phyloP scores from a whole-genome alignment of 306 rosid species.

The Oemleria cerasiformis region DNA sequence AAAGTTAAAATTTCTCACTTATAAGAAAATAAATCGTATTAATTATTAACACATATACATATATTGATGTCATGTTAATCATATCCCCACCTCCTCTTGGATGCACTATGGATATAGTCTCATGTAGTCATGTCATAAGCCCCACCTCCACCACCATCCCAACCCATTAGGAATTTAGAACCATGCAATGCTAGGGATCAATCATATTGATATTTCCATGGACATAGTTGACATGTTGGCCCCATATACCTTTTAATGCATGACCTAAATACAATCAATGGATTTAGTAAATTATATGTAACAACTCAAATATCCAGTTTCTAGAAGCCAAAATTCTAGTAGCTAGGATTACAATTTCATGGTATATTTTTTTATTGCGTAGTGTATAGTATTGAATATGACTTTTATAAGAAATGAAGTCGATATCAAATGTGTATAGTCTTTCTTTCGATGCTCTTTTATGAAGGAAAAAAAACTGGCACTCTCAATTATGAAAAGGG shows the following conservation, averaged over 20 bases:
- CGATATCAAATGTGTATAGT: no score
- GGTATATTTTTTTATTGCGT: no score
- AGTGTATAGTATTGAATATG: no score
- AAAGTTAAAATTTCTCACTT: no score
- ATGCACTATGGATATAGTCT: not conserved
- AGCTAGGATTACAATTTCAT: no score
- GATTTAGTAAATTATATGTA: not conserved
- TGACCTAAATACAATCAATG: not conserved
- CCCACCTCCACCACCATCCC: conserved; percentile 38
- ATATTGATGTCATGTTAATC: not conserved
- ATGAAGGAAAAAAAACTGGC: no score
- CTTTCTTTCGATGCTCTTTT: no score
- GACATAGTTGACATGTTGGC: conserved; percentile 1
- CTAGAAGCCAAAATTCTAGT: not conserved
- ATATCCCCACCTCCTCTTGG: conserved; percentile 30
- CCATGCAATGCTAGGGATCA: conserved; percentile 21
- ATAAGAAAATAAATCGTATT: no score
- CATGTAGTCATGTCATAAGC: not conserved
- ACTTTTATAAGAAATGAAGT: no score
- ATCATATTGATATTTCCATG: not conserved
- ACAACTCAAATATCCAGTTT: not conserved
- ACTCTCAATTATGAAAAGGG: no score
- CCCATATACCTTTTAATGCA: conserved; percentile 17
- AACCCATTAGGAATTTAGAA: conserved; percentile 10
- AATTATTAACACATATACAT: no score